Evolutionary conservation across 495 filamentous ascomycete genomes (phyloP), one percentile per base, ranked within the genome.

Genomic region (Tuber brumale): DNA sequence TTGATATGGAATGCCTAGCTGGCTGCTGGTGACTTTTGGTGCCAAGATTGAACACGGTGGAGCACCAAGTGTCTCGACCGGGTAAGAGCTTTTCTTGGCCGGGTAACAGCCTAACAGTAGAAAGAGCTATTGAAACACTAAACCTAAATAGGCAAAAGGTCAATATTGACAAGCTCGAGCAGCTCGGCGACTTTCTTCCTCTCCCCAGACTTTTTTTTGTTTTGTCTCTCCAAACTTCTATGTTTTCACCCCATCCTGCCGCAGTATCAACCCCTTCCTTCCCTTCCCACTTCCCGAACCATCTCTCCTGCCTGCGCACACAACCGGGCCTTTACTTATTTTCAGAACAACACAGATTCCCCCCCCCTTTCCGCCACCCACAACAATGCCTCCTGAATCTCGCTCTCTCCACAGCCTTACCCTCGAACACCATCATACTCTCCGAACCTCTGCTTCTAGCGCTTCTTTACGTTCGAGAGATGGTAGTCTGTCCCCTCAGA

Each of bases 401-500:
- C 74, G 81, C 88, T 71, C 88, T 86, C 75, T 91, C 88, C 44
- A 89, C 86, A 73, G 90, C 90, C 70, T 92, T 90, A 69, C 89
- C 89, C 19, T 89, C 89, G 39, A 75, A 45, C 78, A 71, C 72
- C 74, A 80, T 61, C 79, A 80, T 70, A 77, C 82, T 4, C 79
- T 88, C 74, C 82, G 83, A 76, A 88, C 86, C 16, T 86, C 83
- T 61, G 86, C 86, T 6, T 89, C 88, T 37, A 89, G 85, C 79
- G 89, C 87, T 44, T 94, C 91, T 48, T 84, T 95, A 81, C 91
- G 93, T 57, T 91, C 92, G 19, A 86, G 91, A 80, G 91, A 94
- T 83, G 88, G 89, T 44, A 88, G 88, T 39, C 83, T 89, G 21
- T 84, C 85, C 48, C 80, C 85, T 42, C 76, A 74, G 18, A 79